Conservation (phyloP, 306 rosid genomes). For the Prunus davidiana region DNA sequence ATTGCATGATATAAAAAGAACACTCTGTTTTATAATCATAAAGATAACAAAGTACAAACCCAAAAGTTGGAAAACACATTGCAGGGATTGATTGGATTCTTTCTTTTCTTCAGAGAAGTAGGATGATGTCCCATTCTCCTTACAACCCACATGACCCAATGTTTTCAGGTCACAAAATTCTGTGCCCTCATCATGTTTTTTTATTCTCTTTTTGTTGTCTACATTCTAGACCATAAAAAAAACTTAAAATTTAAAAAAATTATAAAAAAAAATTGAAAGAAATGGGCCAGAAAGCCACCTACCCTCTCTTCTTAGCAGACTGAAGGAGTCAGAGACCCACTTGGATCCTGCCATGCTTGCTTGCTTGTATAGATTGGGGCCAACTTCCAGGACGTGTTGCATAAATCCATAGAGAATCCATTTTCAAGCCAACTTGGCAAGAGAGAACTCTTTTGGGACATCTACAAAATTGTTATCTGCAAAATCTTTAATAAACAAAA, state of each 20-base stretch:
- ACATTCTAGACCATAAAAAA: neutral
- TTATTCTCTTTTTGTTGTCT: constrained; percentile 1
- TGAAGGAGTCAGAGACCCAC: neutral
- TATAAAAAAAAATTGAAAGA: neutral
- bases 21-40: neutral
- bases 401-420: neutral
- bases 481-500: neutral
- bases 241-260: no score
- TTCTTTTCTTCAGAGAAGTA: neutral
- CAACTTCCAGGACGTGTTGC: neutral
- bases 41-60: constrained; percentile 1
- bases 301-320: neutral
- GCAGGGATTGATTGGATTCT: constrained; percentile 14
- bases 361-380: neutral
- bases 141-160: neutral
- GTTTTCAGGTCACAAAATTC: constrained; percentile 5
- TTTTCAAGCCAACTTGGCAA: neutral
- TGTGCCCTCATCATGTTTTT: constrained; percentile 7
- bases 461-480: neutral
- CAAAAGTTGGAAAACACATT: constrained; percentile 11
- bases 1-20: neutral
- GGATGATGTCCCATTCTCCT: constrained; percentile 5
- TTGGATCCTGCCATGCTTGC: neutral
- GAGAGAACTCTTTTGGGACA: neutral
- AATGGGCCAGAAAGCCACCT: neutral